Base-by-base conservation (phyloP, 2,329 filamentous ascomycete species). In the Fusarium xyrophilum region DNA sequence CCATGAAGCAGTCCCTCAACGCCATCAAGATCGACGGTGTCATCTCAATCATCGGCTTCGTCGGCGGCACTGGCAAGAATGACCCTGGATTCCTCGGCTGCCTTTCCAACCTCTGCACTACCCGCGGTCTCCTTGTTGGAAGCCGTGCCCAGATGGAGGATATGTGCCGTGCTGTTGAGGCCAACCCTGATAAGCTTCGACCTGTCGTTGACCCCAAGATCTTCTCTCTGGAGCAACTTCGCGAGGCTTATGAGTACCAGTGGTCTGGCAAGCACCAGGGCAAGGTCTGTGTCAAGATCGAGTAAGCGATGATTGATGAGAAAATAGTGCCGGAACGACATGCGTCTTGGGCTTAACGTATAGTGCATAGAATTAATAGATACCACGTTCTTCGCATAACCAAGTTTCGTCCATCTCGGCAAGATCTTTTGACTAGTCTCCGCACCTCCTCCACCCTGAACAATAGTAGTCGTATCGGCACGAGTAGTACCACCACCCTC, bases 111-210 rank as follows among this genome's bases (percentile, higher is more conserved):
- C 47, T 76, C 19, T 80, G 81, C 74, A 85, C 79, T 0, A 79
- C 80, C 10, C 76, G 85, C 6, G 83, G 83, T 30, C 66, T 86
- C 6, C 75, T 83, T 42, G 81, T 82, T 10, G 85, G 85, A 7
- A 83, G 63, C 69, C 75, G 82, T 19, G 43, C 74, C 6, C 81
- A 84, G 76, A 81, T 86, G 76, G 83, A 86, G 74, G 84, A 85
- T 13, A 84, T 86, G 81, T 81, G 80, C 65, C 75, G 77, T 3
- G 83, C 82, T 19, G 79, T 86, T 57, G 84, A 86, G 67, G 82
- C 77, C 23, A 79, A 79, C 48, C 80, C 82, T 7, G 76, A 79
- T 27, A 81, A 81, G 32, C 74, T 80, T 46, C 71, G 73, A n/a
- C 84, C 84, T 5, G 78, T 85, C 4, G 72, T 87, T 33, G 84